Conservation (phyloP, 257 asterid genomes). For the Salvia miltiorrhiza region DNA sequence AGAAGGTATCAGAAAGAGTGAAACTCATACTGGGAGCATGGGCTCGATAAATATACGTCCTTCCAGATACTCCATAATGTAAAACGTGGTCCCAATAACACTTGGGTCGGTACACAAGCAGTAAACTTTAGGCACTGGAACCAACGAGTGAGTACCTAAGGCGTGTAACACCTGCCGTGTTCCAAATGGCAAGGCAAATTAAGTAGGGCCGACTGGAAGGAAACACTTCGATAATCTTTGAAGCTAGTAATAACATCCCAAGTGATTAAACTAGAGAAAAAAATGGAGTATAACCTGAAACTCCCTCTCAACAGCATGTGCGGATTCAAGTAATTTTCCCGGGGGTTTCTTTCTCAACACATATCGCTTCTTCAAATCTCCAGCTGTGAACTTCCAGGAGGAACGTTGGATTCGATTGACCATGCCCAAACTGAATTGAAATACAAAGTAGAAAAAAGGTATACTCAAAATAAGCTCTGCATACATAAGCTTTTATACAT, state of each 20-base stretch:
- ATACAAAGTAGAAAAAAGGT: not conserved
- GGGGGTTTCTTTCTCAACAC: slow-evolving; percentile 93
- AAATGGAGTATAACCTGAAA: slow-evolving; percentile 51
- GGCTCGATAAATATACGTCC: slow-evolving; percentile 91
- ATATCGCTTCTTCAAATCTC: slow-evolving; percentile 49
- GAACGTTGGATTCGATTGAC: slow-evolving; percentile 94
- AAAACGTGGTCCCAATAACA: slow-evolving; percentile 90
- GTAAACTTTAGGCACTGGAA: slow-evolving; percentile 91
- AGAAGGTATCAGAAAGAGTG: slow-evolving; percentile 6
- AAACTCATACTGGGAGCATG: slow-evolving; percentile 62
- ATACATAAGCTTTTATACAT: not conserved
- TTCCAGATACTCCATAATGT: slow-evolving; percentile 94
- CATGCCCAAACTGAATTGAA: slow-evolving; percentile 82
- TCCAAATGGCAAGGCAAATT: slow-evolving; percentile 16
- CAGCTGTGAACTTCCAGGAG: slow-evolving; percentile 73
- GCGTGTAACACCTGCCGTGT: slow-evolving; percentile 76
- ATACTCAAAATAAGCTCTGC: not conserved
- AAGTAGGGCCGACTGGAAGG: not conserved
- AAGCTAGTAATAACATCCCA: not conserved
- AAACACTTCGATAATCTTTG: not conserved
- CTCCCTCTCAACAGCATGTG: slow-evolving; percentile 97
- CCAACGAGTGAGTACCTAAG: slow-evolving; percentile 63
- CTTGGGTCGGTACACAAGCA: slow-evolving; percentile 82
- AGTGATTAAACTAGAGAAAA: not conserved
- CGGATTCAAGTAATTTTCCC: slow-evolving; percentile 79